Evolutionary conservation across 2,329 filamentous ascomycete genomes (phyloP), one percentile per base, ranked within the genome.

Genomic region (Pseudogymnoascus sp.): DNA sequence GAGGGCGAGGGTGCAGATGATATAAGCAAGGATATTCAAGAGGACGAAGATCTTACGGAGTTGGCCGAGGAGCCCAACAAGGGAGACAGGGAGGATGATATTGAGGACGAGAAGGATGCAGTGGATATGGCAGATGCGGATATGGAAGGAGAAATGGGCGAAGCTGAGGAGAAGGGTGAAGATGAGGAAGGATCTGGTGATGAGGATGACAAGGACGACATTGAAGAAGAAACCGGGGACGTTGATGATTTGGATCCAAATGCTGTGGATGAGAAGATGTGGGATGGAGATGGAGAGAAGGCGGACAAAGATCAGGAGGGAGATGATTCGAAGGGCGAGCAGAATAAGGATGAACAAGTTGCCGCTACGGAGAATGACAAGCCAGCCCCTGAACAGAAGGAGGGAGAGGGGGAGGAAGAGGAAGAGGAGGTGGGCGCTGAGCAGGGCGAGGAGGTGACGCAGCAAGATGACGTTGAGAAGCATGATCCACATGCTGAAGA

Each of bases 231-330:
- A 75, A 84, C 89, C 4, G 94, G 92, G 1, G 89, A 92, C 70
- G 92, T 97, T 10, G 91, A 97, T 76, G 91, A 96, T 70, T 80
- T 96, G 44, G 93, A 96, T 69, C 88, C 91, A 11, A 89, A 86
- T 14, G 90, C 93, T 18, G 89, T 97, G 1, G 95, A 99, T 73
- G 95, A 99, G 77, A 99, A 97, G 80, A 92, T 97, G 84, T 99
- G 94, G 94, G 92, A 99, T 75, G 92, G 92, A 40, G 86, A 87
- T 53, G 87, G 91, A 47, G 82, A 88, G 59, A 83, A 92, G 50
- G 86, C 89, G 1, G 89, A 93, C 59, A 94, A 94, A 68, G 89
- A 97, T 50, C 89, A 91, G 70, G 80, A 91, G 71, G 87, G 85
- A 5, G 86, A 92, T 62, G 82, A 91, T 64, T 78, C 89, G 18